Conservation (phyloP, 495 filamentous ascomycete genomes). For the Chaetomium cochliodes region DNA sequence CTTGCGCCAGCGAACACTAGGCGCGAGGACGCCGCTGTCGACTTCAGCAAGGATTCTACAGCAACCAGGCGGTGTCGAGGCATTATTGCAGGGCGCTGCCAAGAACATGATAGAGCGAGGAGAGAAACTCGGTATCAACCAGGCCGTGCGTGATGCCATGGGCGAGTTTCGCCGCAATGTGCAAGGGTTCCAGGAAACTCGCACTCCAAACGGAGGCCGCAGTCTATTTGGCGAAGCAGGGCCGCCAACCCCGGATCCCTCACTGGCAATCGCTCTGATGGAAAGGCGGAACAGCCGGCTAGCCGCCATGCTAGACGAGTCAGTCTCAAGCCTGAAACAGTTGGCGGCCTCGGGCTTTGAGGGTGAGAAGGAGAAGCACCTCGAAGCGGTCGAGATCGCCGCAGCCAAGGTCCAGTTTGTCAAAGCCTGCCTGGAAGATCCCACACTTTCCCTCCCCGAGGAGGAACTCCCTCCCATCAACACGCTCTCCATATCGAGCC, state of each 20-base stretch:
- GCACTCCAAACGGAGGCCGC: constrained; percentile 32
- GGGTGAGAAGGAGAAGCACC: constrained; percentile 36
- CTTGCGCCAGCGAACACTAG: constrained; percentile 38
- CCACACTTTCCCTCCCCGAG: constrained; percentile 54
- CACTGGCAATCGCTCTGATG: constrained; percentile 46
- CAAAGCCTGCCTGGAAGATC: constrained; percentile 71
- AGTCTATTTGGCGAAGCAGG: constrained; percentile 34
- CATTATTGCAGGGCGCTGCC: constrained; percentile 80
- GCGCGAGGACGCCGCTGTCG: constrained; percentile 49
- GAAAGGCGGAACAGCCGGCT: constrained; percentile 72
- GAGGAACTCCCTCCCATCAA: constrained; percentile 39
- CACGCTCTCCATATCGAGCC: constrained; percentile 28
- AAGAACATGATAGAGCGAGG: constrained; percentile 77
- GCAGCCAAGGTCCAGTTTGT: constrained; percentile 75
- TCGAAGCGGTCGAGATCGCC: constrained; percentile 60
- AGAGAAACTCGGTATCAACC: constrained; percentile 84
- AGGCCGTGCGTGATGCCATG: constrained; percentile 85
- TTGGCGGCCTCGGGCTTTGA: constrained; percentile 41
- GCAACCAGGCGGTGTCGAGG: constrained; percentile 66
- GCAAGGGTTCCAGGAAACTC: constrained; percentile 45
- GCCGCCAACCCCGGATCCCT: constrained; percentile 19
- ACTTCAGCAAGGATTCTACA: constrained; percentile 61
- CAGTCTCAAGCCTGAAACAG: constrained; percentile 64
- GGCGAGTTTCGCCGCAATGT: constrained; percentile 65
- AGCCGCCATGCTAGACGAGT: constrained; percentile 67